A percentile compares a stretch with the other conserved stretches of the same genome.
Conservation (phyloP, 148 eudicot genomes). For the Heliamphora exappendiculata region DNA sequence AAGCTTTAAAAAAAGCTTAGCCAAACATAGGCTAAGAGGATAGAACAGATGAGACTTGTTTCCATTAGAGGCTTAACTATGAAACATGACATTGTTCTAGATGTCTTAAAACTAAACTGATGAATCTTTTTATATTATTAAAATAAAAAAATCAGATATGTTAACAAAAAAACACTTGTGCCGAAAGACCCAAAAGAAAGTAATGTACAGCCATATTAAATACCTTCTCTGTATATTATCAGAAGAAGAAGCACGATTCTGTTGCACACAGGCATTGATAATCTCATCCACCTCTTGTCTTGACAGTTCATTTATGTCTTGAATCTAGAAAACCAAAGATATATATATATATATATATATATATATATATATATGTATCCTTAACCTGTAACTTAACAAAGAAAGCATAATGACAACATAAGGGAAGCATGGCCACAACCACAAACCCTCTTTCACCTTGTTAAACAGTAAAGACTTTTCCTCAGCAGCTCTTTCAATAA, state of each 20-base stretch:
- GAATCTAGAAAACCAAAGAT: constrained; percentile 45
- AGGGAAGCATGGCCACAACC: constrained; percentile 2
- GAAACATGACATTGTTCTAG: background rate
- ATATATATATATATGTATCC: too few relatives aligned
- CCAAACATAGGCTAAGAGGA: too few relatives aligned
- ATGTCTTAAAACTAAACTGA: background rate
- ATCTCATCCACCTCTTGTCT: constrained; percentile 96
- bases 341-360: too few relatives aligned
- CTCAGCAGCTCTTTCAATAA: constrained; percentile 81
- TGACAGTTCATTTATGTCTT: constrained; percentile 88
- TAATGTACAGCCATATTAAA: background rate
- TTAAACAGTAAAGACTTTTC: constrained; percentile 72
- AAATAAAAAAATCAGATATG: background rate
- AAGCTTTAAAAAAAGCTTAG: too few relatives aligned
- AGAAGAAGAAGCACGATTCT: constrained; percentile 49
- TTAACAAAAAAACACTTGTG: background rate
- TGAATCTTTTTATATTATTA: too few relatives aligned
- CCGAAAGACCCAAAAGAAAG: background rate
- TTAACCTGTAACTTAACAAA: background rate
- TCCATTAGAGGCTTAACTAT: background rate
- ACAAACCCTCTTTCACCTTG: constrained; percentile 43
- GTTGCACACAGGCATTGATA: constrained; percentile 47
- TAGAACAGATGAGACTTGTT: constrained; percentile 1
- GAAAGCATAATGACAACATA: constrained; percentile 3
- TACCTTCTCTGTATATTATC: constrained; percentile 90